phyloP scores from a whole-genome alignment of 2,329 filamentous ascomycete genomes.

The Scedosporium boydii region DNA sequence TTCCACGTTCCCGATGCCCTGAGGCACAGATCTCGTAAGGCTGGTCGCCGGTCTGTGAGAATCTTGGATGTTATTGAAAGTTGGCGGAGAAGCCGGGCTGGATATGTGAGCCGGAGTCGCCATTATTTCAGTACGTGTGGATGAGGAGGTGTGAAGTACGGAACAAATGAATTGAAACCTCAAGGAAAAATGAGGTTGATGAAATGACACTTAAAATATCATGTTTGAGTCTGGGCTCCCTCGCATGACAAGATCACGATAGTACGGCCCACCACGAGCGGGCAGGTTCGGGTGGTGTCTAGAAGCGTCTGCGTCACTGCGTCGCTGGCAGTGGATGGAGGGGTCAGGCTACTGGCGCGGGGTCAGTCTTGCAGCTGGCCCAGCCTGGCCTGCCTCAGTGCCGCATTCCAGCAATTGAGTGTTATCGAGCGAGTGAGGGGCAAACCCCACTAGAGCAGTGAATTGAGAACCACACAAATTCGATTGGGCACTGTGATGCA shows the following conservation, averaged over 20 bases:
- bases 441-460: no score
- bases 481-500: no score
- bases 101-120: background rate
- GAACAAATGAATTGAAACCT: background rate
- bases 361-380: no score
- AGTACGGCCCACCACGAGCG: background rate
- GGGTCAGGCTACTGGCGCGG: background rate
- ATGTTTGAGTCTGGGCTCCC: background rate
- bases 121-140: background rate
- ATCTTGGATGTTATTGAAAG: slow-evolving; percentile 3
- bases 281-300: background rate
- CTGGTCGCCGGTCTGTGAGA: slow-evolving; percentile 4
- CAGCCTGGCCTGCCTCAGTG: no score
- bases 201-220: background rate
- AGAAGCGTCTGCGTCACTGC: background rate
- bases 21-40: slow-evolving; percentile 5
- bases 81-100: background rate
- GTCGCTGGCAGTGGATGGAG: background rate
- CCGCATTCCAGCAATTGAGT: background rate
- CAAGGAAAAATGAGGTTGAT: background rate
- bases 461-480: no score
- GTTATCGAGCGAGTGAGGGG: background rate
- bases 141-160: background rate
- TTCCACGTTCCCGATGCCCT: slow-evolving; percentile 1
- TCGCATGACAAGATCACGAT: background rate